phyloP scores from a whole-genome alignment of 1,284 basidiomycete genomes.

The Coriolopsis trogii region DNA sequence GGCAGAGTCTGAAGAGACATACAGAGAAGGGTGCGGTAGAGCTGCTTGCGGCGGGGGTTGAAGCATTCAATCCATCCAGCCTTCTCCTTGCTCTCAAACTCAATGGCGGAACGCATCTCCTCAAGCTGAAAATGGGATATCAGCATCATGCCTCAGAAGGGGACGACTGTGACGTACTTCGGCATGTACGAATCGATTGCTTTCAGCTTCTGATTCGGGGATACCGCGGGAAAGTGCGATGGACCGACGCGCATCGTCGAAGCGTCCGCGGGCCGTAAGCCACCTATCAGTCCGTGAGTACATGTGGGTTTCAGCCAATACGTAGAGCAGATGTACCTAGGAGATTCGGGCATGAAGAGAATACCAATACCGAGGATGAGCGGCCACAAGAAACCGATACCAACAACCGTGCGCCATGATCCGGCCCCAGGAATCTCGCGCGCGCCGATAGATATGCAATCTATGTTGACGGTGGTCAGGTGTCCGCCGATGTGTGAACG shows the following conservation, averaged over 20 bases:
- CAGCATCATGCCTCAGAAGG: too few species aligned
- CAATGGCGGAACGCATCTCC: slow-evolving; percentile 51
- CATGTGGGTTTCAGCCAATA: not conserved
- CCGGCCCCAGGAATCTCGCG: slow-evolving; percentile 48
- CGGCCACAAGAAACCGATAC: slow-evolving; percentile 73
- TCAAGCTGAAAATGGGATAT: slow-evolving; percentile 38
- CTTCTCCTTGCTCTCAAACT: slow-evolving; percentile 47
- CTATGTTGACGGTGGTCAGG: slow-evolving; percentile 32
- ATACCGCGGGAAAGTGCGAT: slow-evolving; percentile 64
- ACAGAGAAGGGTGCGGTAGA: slow-evolving; percentile 61
- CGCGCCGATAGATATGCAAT: slow-evolving; percentile 63
- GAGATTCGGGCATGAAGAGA: slow-evolving; percentile 76
- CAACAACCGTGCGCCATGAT: slow-evolving; percentile 73
- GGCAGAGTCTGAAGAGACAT: too few species aligned
- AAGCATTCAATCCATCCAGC: slow-evolving; percentile 69
- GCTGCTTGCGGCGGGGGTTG: slow-evolving; percentile 50
- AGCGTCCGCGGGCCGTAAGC: slow-evolving; percentile 53
- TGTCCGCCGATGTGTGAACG: not conserved
- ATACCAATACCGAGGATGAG: slow-evolving; percentile 69
- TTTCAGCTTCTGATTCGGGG: slow-evolving; percentile 40
- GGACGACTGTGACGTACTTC: slow-evolving; percentile 44
- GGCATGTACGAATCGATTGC: slow-evolving; percentile 47
- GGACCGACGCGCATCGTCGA: slow-evolving; percentile 54
- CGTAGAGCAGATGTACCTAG: slow-evolving; percentile 40
- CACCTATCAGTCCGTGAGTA: slow-evolving; percentile 40